phyloP scores from a whole-genome alignment of 257 asterid species.

The Thymus quinquecostatus region DNA sequence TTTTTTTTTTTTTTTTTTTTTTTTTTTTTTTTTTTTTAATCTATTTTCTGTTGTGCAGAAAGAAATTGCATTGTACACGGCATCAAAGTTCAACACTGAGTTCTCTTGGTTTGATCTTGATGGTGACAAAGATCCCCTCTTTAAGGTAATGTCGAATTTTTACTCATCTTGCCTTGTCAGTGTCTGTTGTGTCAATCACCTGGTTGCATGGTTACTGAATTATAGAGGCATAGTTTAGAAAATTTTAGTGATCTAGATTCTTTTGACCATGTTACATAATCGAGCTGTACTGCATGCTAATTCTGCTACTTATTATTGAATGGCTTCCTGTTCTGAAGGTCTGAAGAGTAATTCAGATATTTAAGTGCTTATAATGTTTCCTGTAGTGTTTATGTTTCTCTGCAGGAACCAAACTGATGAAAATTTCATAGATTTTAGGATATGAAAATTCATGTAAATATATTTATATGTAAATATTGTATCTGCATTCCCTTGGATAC shows the following conservation, averaged over 20 bases:
- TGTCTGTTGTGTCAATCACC: slow-evolving; percentile 5
- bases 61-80: slow-evolving; percentile 95
- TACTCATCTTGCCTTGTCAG: slow-evolving; percentile 14
- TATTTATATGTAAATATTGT: not conserved
- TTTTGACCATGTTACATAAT: not conserved
- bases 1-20: too few species aligned
- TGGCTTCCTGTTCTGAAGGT: not conserved
- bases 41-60: slow-evolving; percentile 64
- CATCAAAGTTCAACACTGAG: slow-evolving; percentile 92
- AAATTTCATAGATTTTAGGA: not conserved
- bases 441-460: not conserved
- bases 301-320: not conserved
- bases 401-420: not conserved
- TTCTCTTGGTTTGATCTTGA: slow-evolving; percentile 98
- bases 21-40: too few species aligned
- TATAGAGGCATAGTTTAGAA: slow-evolving; percentile 2
- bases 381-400: not conserved
- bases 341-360: not conserved
- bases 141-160: slow-evolving; percentile 67
- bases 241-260: not conserved
- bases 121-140: slow-evolving; percentile 97
- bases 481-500: not conserved
- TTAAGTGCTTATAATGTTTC: too few species aligned
- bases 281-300: not conserved
- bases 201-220: not conserved